phyloP scores from a whole-genome alignment of 2,329 filamentous ascomycete genomes.

The Amylocarpus encephaloides region DNA sequence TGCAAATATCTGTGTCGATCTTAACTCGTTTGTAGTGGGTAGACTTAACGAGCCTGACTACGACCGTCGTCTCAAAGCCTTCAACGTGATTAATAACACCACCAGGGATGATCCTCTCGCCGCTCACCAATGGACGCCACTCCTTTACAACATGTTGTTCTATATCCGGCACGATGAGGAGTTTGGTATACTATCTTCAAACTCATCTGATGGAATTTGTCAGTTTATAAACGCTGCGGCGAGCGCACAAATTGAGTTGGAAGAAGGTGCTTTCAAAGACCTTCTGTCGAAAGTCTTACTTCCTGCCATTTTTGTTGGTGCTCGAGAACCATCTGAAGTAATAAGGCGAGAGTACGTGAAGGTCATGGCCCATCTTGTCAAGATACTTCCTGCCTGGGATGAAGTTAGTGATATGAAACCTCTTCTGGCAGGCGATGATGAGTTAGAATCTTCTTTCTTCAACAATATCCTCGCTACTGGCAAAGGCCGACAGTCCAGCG shows the following conservation, averaged over 20 bases:
- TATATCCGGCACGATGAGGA: conserved; percentile 84
- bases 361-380: conserved; percentile 72
- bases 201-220: conserved; percentile 74
- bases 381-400: conserved; percentile 61
- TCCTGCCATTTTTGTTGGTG: conserved; percentile 68
- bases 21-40: conserved; percentile 71
- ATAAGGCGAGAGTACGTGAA: conserved; percentile 77
- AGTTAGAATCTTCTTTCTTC: conserved; percentile 67
- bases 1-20: conserved; percentile 63
- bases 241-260: conserved; percentile 35
- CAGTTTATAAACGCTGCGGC: conserved; percentile 65
- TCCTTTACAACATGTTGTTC: conserved; percentile 85
- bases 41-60: conserved; percentile 85
- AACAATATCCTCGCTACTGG: conserved; percentile 88
- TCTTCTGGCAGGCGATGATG: conserved; percentile 61
- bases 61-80: conserved; percentile 71
- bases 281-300: conserved; percentile 62
- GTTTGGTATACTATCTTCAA: conserved; percentile 71
- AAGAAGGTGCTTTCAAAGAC: conserved; percentile 44
- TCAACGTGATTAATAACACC: conserved; percentile 64
- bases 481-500: conserved; percentile 76
- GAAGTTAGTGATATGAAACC: conserved; percentile 67
- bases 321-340: conserved; percentile 73
- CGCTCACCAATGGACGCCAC: conserved; percentile 73
- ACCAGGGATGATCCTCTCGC: conserved; percentile 54